Conservation (phyloP, 352 stramenopile genomes). For the Phytophthora palmivora region DNA sequence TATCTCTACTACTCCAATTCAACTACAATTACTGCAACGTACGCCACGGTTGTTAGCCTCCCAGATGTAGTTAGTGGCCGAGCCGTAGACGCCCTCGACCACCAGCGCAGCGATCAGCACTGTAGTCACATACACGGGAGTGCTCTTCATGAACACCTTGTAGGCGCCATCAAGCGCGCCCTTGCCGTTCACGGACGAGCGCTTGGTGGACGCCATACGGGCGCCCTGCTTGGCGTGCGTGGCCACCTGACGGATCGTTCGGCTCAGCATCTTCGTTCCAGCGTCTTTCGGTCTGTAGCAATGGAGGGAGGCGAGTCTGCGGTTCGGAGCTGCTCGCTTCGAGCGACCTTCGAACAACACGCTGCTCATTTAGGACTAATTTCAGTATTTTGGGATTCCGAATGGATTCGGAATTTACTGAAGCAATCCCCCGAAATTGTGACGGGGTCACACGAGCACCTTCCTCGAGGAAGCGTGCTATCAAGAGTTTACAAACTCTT, state of each 20-base stretch:
- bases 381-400: too few relatives aligned
- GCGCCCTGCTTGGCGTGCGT: slow-evolving; percentile 47
- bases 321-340: slow-evolving; percentile 15
- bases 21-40: slow-evolving; percentile 35
- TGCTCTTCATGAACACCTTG: slow-evolving; percentile 85
- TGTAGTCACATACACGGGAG: slow-evolving; percentile 82
- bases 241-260: slow-evolving; percentile 57
- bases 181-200: slow-evolving; percentile 81
- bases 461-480: too few relatives aligned
- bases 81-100: slow-evolving; percentile 79
- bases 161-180: slow-evolving; percentile 70
- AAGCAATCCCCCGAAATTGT: too few relatives aligned
- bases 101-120: slow-evolving; percentile 74
- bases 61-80: slow-evolving; percentile 79
- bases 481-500: too few relatives aligned
- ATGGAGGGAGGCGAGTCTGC: slow-evolving; percentile 30
- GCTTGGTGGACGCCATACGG: slow-evolving; percentile 69
- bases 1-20: background rate
- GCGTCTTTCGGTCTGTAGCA: slow-evolving; percentile 34
- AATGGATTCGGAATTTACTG: too few relatives aligned
- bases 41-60: slow-evolving; percentile 85
- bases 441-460: too few relatives aligned
- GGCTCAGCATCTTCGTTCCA: slow-evolving; percentile 53
- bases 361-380: too few relatives aligned
- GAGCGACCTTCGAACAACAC: slow-evolving; percentile 27